These are phyloP conservation scores for Physcomitrium patens DNA, from an alignment of 225 moss, liverwort and hornwort species.

Conservation along the genomic window DNA sequence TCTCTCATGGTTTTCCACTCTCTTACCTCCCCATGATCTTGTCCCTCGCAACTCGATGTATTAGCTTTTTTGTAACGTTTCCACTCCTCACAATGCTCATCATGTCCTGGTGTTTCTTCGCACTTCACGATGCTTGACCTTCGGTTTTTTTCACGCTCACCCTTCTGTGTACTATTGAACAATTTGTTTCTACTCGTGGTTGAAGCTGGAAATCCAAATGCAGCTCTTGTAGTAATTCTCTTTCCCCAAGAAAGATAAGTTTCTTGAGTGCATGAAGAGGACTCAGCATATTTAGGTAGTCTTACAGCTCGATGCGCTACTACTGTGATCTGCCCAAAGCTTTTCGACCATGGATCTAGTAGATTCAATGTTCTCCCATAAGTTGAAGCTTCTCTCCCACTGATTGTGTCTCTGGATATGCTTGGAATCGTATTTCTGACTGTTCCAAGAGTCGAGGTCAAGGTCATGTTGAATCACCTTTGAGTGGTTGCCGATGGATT, in stretches of 20 bases:
- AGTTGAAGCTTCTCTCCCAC: background rate
- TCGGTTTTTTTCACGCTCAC: background rate
- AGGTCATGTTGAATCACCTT: conserved; percentile 33
- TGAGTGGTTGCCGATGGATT: background rate
- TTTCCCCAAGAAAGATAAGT: background rate
- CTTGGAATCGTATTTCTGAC: conserved; percentile 11
- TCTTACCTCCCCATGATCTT: conserved; percentile 28
- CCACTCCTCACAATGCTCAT: conserved; percentile 25
- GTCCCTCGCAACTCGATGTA: conserved; percentile 32
- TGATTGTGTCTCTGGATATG: conserved; percentile 1
- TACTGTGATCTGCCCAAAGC: background rate
- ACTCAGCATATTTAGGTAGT: background rate
- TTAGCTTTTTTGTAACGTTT: conserved; percentile 25
- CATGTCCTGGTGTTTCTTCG: conserved; percentile 40
- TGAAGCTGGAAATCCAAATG: conserved; percentile 13
- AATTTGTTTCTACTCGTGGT: background rate
- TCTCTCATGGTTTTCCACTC: conserved; percentile 43
- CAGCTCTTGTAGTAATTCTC: conserved; percentile 5
- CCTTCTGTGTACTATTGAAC: background rate
- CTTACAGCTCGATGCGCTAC: background rate
- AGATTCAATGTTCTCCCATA: conserved; percentile 13
- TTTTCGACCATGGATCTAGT: conserved; percentile 16
- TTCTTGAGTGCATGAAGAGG: background rate
- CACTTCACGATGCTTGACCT: conserved; percentile 35
- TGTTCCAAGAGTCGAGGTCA: conserved; percentile 22